phyloP scores from a whole-genome alignment of 208 protist genomes.

The Trichomonas gallinae region DNA sequence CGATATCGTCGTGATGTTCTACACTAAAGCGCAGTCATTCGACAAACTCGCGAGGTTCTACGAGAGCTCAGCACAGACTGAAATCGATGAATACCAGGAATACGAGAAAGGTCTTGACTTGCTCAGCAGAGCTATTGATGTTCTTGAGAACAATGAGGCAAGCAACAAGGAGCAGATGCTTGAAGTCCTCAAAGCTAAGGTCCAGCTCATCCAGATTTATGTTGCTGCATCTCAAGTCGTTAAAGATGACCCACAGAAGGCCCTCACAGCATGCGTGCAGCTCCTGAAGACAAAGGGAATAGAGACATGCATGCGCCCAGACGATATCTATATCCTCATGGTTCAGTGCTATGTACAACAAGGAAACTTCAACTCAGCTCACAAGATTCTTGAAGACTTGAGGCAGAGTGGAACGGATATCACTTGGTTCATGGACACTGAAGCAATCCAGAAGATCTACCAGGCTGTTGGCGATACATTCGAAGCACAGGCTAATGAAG shows the following conservation, averaged over 20 bases:
- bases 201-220: neutral
- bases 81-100: constrained; percentile 20
- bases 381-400: neutral
- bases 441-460: neutral
- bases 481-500: neutral
- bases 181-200: neutral
- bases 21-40: neutral
- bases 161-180: neutral
- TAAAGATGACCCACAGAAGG: neutral
- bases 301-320: neutral
- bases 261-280: neutral
- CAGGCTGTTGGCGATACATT: neutral
- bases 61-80: neutral
- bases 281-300: neutral
- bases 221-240: neutral
- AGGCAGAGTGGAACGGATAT: neutral
- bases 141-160: neutral
- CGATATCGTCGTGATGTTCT: neutral
- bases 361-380: neutral
- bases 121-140: neutral
- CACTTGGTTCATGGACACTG: neutral
- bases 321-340: neutral
- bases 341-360: neutral
- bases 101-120: neutral
- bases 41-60: neutral